Conservation (phyloP, 768 basidiomycete genomes). For the Tricholoma sp. region DNA sequence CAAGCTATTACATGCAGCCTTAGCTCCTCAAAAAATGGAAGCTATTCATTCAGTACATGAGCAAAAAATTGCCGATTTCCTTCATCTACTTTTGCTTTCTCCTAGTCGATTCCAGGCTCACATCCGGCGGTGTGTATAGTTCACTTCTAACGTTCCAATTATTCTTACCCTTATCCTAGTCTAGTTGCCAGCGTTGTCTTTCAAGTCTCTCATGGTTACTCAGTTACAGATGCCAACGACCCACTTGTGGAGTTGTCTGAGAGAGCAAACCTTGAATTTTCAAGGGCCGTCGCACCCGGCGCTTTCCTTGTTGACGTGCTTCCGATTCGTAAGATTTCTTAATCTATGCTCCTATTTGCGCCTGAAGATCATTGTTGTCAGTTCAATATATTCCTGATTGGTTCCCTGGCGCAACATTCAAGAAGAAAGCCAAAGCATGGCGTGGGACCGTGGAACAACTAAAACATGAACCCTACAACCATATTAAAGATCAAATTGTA, state of each 20-base stretch:
- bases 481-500: conserved; percentile 27
- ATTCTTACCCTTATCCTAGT: not conserved
- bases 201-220: conserved; percentile 12
- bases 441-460: conserved; percentile 20
- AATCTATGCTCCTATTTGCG: not conserved
- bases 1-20: conserved; percentile 3
- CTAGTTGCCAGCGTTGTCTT: conserved; percentile 5
- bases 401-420: conserved; percentile 37
- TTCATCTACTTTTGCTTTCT: conserved; percentile 2
- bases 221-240: conserved; percentile 5
- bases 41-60: conserved; percentile 1
- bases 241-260: conserved; percentile 8
- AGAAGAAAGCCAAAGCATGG: conserved; percentile 31
- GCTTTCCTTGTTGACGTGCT: conserved; percentile 14
- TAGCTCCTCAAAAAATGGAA: conserved; percentile 5
- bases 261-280: conserved; percentile 8
- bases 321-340: conserved; percentile 9
- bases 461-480: conserved; percentile 28
- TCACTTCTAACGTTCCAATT: not conserved
- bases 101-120: not conserved
- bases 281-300: conserved; percentile 10
- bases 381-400: conserved; percentile 19
- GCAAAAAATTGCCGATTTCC: conserved; percentile 6
- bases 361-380: not conserved
- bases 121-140: conserved; percentile 13